phyloP scores from a whole-genome alignment of 108 stramenopile species.

The Cyclotella baltica region DNA sequence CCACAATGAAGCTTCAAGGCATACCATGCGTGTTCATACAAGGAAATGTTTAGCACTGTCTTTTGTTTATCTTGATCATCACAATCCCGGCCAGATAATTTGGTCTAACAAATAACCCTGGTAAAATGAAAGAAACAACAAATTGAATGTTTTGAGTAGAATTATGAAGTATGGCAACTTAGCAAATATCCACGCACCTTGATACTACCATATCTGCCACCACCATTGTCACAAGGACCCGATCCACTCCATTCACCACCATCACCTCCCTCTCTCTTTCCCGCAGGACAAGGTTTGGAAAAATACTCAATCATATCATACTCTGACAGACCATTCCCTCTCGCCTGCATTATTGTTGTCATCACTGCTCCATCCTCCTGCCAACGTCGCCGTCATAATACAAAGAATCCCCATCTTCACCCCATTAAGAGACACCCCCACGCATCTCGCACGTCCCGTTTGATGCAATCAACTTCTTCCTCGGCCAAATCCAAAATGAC shows the following conservation, averaged over 20 bases:
- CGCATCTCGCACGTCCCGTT: slow-evolving; percentile 77
- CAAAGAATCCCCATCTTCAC: slow-evolving; percentile 77
- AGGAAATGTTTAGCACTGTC: slow-evolving; percentile 83
- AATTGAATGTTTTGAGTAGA: neutral
- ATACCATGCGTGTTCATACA: slow-evolving; percentile 87
- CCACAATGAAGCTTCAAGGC: slow-evolving; percentile 85
- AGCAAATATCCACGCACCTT: slow-evolving; percentile 15
- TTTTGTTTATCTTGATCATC: slow-evolving; percentile 82
- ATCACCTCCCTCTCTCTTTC: slow-evolving; percentile 39
- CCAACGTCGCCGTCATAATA: slow-evolving; percentile 63
- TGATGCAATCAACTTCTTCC: slow-evolving; percentile 79
- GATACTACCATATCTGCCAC: slow-evolving; percentile 75
- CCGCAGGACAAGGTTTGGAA: slow-evolving; percentile 69
- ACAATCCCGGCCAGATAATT: slow-evolving; percentile 85
- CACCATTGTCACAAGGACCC: slow-evolving; percentile 27
- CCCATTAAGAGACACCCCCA: slow-evolving; percentile 88
- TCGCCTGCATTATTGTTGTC: too few species aligned
- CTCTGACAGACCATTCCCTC: too few species aligned
- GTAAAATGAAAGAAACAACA: neutral
- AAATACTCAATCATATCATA: slow-evolving; percentile 59
- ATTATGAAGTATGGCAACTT: neutral
- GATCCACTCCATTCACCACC: slow-evolving; percentile 41
- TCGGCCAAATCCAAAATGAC: slow-evolving; percentile 70
- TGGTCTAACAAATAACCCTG: slow-evolving; percentile 88
- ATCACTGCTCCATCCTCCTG: slow-evolving; percentile 68